phyloP scores from a whole-genome alignment of 192 early-diverging fungal genomes.

The Coemansia brasiliensis region DNA sequence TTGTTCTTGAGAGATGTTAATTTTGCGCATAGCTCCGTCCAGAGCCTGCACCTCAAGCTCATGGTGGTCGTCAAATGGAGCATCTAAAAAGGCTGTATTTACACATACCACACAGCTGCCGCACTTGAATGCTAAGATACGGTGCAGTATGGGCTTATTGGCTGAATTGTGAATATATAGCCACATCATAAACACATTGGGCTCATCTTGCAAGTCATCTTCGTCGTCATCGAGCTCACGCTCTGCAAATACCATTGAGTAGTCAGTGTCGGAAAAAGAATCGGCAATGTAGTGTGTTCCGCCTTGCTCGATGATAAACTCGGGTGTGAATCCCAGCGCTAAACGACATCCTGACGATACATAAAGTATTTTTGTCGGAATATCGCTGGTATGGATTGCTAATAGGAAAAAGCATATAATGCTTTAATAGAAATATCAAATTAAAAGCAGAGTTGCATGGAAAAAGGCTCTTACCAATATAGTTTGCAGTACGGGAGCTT shows the following conservation, averaged over 20 bases:
- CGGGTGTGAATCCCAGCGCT: not conserved
- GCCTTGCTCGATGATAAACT: slow-evolving; percentile 8
- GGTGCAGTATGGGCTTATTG: not conserved
- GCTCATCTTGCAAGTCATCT: not conserved
- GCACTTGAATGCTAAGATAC: not conserved
- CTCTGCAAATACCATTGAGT: not conserved
- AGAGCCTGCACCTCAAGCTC: slow-evolving; percentile 47
- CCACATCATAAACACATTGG: slow-evolving; percentile 5
- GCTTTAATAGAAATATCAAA: too few species aligned
- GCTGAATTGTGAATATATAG: not conserved
- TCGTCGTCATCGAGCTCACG: not conserved
- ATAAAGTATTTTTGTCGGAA: too few species aligned
- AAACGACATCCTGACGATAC: not conserved
- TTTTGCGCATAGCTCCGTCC: slow-evolving; percentile 33
- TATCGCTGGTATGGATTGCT: too few species aligned
- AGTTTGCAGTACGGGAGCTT: too few species aligned
- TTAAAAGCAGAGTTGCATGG: too few species aligned
- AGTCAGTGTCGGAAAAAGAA: slow-evolving; percentile 1
- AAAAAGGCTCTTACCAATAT: too few species aligned
- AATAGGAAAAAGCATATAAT: too few species aligned
- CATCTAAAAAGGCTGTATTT: slow-evolving; percentile 25
- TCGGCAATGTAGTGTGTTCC: slow-evolving; percentile 8
- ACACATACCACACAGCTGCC: slow-evolving; percentile 17
- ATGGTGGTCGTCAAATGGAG: slow-evolving; percentile 24
- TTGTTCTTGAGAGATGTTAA: slow-evolving; percentile 30